A percentile compares a stretch with the other conserved stretches of the same genome.
Conservation (phyloP, 164 flowering plant species). For the Magnolia changhungtana region DNA sequence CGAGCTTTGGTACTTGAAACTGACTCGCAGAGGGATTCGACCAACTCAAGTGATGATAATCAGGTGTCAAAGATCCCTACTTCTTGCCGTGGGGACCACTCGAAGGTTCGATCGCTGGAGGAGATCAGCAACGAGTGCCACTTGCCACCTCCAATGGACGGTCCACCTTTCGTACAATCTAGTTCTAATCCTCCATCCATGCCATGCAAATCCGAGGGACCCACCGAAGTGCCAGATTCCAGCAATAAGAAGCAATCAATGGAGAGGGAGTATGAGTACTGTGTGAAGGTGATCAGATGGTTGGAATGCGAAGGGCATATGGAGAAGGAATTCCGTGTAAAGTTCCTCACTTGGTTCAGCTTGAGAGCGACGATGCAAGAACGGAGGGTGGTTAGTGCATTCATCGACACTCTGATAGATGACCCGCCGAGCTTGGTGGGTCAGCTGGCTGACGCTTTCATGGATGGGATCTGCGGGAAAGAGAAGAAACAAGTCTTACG, state of each 20-base stretch:
- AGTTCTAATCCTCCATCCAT: constrained; percentile 30
- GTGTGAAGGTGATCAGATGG: constrained; percentile 50
- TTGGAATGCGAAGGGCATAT: constrained; percentile 65
- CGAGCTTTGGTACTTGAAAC: constrained; percentile 4
- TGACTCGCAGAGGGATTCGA: constrained; percentile 29
- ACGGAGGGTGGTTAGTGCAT: constrained; percentile 54
- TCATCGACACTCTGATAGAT: constrained; percentile 55
- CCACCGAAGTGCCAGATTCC: constrained; percentile 6
- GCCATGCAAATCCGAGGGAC: constrained; percentile 32
- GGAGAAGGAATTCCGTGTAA: constrained; percentile 51
- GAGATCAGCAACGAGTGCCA: constrained; percentile 17
- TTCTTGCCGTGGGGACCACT: constrained; percentile 6
- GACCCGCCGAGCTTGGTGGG: constrained; percentile 73
- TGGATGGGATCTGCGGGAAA: constrained; percentile 40
- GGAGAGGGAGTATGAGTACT: constrained; percentile 49
- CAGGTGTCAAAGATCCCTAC: constrained; percentile 11
- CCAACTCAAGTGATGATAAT: constrained; percentile 17
- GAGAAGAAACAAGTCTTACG: constrained; percentile 15
- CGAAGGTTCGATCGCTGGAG: constrained; percentile 19
- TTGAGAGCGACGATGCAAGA: constrained; percentile 57
- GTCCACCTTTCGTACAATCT: constrained; percentile 1
- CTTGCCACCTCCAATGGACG: background rate
- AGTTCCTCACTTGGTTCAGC: constrained; percentile 83
- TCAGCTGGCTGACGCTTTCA: constrained; percentile 61
- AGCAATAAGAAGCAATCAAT: constrained; percentile 12